Evolutionary conservation across 371 early-diverging fungal species (phyloP).

Genomic region (Vairimorpha apis): DNA sequence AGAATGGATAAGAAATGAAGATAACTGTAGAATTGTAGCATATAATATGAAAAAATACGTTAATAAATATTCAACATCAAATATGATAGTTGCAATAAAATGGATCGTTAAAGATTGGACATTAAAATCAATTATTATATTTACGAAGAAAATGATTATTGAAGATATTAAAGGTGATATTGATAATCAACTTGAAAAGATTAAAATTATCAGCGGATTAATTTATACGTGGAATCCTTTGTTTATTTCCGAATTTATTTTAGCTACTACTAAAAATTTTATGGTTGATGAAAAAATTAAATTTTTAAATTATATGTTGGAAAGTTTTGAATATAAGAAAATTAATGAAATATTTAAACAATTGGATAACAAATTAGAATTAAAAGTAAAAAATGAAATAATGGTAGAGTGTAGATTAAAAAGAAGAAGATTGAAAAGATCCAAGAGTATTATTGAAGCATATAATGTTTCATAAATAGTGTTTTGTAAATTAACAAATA

Average conservation of each 20-base stretch:
- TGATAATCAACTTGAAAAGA: constrained; percentile 26
- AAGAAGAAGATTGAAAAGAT: constrained; percentile 21
- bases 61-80: constrained; percentile 47
- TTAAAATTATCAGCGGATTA: constrained; percentile 50
- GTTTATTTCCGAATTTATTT: constrained; percentile 61
- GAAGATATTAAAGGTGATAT: constrained; percentile 48
- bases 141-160: constrained; percentile 57
- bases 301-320: constrained; percentile 24
- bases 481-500: too few relatives aligned
- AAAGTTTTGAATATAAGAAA: constrained; percentile 45
- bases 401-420: neutral
- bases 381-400: constrained; percentile 25
- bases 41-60: constrained; percentile 61
- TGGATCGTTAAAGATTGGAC: constrained; percentile 65
- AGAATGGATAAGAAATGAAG: constrained; percentile 64
- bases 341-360: constrained; percentile 48
- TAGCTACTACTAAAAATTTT: constrained; percentile 47
- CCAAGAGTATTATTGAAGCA: constrained; percentile 50
- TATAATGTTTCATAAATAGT: constrained; percentile 38
- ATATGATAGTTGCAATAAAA: constrained; percentile 62
- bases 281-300: constrained; percentile 20
- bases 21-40: constrained; percentile 61
- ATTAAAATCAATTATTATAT: constrained; percentile 57
- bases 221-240: constrained; percentile 62
- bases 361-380: constrained; percentile 45